Evolutionary conservation across 129 eudicot genomes (phyloP).

Genomic region (Sambucus nigra): DNA sequence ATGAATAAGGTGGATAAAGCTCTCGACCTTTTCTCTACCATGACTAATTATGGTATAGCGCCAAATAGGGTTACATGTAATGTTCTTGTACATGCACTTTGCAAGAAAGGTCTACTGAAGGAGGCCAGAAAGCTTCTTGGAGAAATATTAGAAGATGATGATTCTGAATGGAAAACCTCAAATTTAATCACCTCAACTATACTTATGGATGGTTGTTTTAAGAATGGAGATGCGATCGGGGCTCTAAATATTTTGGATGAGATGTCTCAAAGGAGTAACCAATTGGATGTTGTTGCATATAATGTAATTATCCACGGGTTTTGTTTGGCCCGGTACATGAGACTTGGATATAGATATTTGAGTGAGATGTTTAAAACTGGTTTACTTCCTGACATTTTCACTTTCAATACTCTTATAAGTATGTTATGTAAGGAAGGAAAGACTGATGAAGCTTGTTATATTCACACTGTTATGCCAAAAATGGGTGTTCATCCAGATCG

Average conservation of each 20-base stretch:
- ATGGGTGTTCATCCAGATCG: slow-evolving; percentile 57
- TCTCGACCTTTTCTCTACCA: slow-evolving; percentile 44
- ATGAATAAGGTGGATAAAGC: slow-evolving; percentile 51
- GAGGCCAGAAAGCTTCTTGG: slow-evolving; percentile 49
- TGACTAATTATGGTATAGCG: slow-evolving; percentile 37
- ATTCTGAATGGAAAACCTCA: slow-evolving; percentile 17
- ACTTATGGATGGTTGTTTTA: slow-evolving; percentile 60
- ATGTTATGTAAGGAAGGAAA: slow-evolving; percentile 39
- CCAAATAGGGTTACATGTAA: slow-evolving; percentile 68
- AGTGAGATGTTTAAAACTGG: slow-evolving; percentile 65
- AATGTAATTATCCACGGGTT: slow-evolving; percentile 59
- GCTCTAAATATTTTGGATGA: slow-evolving; percentile 50
- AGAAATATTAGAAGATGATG: slow-evolving; percentile 34
- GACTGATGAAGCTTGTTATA: slow-evolving; percentile 48
- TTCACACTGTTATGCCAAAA: slow-evolving; percentile 47
- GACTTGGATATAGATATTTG: slow-evolving; percentile 36
- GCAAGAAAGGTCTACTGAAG: slow-evolving; percentile 44
- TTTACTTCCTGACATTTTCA: slow-evolving; percentile 44
- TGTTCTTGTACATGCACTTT: slow-evolving; percentile 61
- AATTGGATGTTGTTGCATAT: slow-evolving; percentile 56
- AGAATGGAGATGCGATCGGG: slow-evolving; percentile 41
- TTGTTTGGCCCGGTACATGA: slow-evolving; percentile 29
- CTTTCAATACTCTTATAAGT: slow-evolving; percentile 54
- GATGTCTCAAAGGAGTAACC: slow-evolving; percentile 20
- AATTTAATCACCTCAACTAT: slow-evolving; percentile 54